Percentiles rank a stretch among this genome's conserved stretches.
Conservation (phyloP, 163 green algal genomes). For the Scenedesmus sp. region DNA sequence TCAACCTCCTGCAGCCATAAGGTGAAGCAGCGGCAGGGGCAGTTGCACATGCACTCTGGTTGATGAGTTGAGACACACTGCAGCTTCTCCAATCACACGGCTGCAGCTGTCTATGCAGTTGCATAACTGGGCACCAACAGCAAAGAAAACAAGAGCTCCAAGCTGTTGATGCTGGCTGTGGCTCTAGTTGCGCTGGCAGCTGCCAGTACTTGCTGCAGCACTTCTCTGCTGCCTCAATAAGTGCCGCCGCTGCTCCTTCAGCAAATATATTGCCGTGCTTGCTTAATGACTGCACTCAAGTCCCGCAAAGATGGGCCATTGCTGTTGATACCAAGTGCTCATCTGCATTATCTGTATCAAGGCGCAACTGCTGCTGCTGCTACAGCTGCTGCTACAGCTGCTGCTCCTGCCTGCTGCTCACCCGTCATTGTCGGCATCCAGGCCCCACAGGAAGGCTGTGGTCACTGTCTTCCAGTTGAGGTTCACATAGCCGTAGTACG, state of each 20-base stretch:
- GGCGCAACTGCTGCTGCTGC: background rate
- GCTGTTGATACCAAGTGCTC: background rate
- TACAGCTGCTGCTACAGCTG: background rate
- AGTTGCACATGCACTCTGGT: background rate
- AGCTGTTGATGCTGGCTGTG: too few species aligned
- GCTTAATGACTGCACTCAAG: too few species aligned
- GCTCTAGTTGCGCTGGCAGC: too few species aligned
- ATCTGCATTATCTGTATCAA: background rate
- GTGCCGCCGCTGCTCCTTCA: too few species aligned
- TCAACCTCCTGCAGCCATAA: slow-evolving; percentile 27
- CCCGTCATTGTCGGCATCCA: slow-evolving; percentile 44
- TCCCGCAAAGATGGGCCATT: background rate
- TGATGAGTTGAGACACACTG: background rate
- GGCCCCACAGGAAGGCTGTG: slow-evolving; percentile 25
- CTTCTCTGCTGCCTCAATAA: too few species aligned
- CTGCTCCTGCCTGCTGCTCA: background rate
- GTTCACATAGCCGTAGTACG: slow-evolving; percentile 50
- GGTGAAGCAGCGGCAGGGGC: background rate
- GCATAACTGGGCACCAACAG: too few species aligned
- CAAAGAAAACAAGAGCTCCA: too few species aligned
- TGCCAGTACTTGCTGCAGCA: too few species aligned
- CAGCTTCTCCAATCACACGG: background rate
- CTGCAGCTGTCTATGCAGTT: background rate
- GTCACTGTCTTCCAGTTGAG: slow-evolving; percentile 47
- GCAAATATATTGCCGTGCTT: too few species aligned